A percentile compares a stretch with the other conserved stretches of the same genome.
These are phyloP conservation scores for Sequoiadendron giganteum DNA, from an alignment of 75 land plant species.

Conservation along the genomic window DNA sequence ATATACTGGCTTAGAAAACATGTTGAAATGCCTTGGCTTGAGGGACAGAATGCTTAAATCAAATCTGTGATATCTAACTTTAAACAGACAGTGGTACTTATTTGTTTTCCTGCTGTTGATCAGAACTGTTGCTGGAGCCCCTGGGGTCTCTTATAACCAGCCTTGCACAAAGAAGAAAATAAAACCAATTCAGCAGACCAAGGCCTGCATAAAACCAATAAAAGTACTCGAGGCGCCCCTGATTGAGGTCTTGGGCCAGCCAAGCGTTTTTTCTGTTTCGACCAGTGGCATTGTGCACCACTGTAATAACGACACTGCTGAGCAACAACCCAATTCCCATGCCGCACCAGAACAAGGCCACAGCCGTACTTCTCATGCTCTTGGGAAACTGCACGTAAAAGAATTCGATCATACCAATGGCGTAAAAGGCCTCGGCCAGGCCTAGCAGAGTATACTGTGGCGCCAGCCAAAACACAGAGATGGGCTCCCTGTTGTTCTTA, in stretches of 20 bases:
- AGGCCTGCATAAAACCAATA: slow-evolving; percentile 75
- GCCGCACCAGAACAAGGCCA: slow-evolving; percentile 60
- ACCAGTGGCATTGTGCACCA: slow-evolving; percentile 44
- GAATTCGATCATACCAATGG: slow-evolving; percentile 76
- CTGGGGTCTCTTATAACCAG: slow-evolving; percentile 4
- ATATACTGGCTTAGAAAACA: too few species aligned
- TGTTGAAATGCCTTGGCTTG: too few species aligned
- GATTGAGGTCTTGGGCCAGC: slow-evolving; percentile 67
- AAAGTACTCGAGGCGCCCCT: slow-evolving; percentile 61
- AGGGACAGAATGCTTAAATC: too few species aligned
- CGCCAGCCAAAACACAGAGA: slow-evolving; percentile 72
- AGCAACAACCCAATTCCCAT: slow-evolving; percentile 60
- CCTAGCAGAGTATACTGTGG: slow-evolving; percentile 76
- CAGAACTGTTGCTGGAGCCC: neutral
- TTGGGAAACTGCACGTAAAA: slow-evolving; percentile 90
- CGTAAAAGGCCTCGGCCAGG: slow-evolving; percentile 73
- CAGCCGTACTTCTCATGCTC: slow-evolving; percentile 72
- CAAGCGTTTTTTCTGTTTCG: slow-evolving; percentile 53
- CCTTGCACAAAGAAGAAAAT: slow-evolving; percentile 35
- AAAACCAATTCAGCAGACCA: slow-evolving; percentile 52
- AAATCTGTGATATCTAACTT: too few species aligned
- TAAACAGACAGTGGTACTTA: neutral
- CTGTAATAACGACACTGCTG: slow-evolving; percentile 64
- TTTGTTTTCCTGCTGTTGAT: neutral
- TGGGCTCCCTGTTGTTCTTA: slow-evolving; percentile 9